phyloP scores from a whole-genome alignment of 352 stramenopile species.

The Phytopythium montanum region DNA sequence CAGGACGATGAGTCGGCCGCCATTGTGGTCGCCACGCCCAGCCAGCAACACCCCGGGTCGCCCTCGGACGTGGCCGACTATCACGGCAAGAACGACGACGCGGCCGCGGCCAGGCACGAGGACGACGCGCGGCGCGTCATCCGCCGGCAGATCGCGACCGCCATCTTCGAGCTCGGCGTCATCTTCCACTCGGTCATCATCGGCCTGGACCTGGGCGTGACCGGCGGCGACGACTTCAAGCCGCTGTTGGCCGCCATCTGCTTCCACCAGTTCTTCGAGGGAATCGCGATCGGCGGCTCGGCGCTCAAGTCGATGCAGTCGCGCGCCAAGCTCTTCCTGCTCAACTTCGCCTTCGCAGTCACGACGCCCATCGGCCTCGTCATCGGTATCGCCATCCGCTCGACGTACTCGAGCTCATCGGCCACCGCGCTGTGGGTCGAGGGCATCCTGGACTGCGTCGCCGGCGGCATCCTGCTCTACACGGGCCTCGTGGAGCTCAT shows the following conservation, averaged over 20 bases:
- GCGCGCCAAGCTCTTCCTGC: conserved; percentile 33
- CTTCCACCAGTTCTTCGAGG: conserved; percentile 81
- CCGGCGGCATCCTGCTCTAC: conserved; percentile 69
- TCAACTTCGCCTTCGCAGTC: conserved; percentile 48
- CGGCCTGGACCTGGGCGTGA: conserved; percentile 55
- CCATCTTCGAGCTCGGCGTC: conserved; percentile 55
- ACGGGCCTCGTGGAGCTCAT: conserved; percentile 60
- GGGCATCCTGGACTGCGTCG: conserved; percentile 59
- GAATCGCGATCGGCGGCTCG: conserved; percentile 49
- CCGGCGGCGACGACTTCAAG: conserved; percentile 41
- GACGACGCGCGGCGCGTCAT: conserved; percentile 14
- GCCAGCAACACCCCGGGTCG: conserved; percentile 6
- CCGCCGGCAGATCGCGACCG: conserved; percentile 35
- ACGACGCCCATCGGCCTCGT: conserved; percentile 52
- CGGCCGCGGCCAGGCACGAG: conserved; percentile 1
- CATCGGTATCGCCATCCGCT: conserved; percentile 54
- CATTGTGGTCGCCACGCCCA: conserved; percentile 9
- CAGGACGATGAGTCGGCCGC: conserved; percentile 19
- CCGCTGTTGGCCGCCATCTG: conserved; percentile 58
- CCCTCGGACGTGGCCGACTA: conserved; percentile 14
- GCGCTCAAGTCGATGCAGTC: conserved; percentile 35
- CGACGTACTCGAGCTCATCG: conserved; percentile 46
- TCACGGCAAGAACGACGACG: conserved; percentile 6
- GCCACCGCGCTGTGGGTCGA: conserved; percentile 50
- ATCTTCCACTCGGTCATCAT: conserved; percentile 73